phyloP scores from a whole-genome alignment of 768 basidiomycete genomes.

The Kwoniella dendrophila region DNA sequence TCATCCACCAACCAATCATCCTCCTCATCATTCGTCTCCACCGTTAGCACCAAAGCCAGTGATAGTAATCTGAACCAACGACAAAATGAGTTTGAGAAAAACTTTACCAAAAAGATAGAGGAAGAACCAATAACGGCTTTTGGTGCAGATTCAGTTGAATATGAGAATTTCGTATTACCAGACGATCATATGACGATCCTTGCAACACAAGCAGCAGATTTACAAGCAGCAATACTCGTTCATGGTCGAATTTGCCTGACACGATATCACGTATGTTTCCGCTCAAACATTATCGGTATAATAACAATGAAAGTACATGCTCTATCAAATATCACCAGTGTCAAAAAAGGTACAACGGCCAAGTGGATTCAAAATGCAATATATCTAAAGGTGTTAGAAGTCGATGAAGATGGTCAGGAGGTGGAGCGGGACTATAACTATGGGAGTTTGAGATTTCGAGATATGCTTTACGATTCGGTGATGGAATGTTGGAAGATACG shows the following conservation, averaged over 20 bases:
- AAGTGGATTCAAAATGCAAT: slow-evolving; percentile 46
- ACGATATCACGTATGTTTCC: slow-evolving; percentile 35
- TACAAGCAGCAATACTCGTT: slow-evolving; percentile 31
- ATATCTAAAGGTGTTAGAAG: slow-evolving; percentile 17
- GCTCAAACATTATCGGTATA: slow-evolving; percentile 36
- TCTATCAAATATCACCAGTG: slow-evolving; percentile 15
- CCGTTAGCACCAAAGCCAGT: slow-evolving; percentile 10
- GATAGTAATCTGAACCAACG: slow-evolving; percentile 10
- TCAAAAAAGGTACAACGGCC: slow-evolving; percentile 34
- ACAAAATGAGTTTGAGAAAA: slow-evolving; percentile 10
- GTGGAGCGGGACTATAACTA: slow-evolving; percentile 28
- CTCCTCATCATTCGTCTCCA: neutral
- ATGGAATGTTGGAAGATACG: slow-evolving; percentile 27
- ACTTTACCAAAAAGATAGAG: slow-evolving; percentile 6
- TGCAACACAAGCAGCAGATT: slow-evolving; percentile 35
- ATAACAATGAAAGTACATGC: slow-evolving; percentile 30
- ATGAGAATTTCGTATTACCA: neutral
- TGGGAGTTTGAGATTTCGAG: slow-evolving; percentile 35
- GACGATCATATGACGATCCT: slow-evolving; percentile 30
- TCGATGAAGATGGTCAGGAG: neutral
- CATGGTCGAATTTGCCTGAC: slow-evolving; percentile 40
- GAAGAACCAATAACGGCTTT: slow-evolving; percentile 1
- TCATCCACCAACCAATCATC: neutral
- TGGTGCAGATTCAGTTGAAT: too few species aligned
- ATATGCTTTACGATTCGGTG: slow-evolving; percentile 28